A percentile compares a stretch with the other conserved stretches of the same genome.
Evolutionary conservation across 106 monocot genomes (phyloP).

Genomic region (Dioscorea dumetorum): DNA sequence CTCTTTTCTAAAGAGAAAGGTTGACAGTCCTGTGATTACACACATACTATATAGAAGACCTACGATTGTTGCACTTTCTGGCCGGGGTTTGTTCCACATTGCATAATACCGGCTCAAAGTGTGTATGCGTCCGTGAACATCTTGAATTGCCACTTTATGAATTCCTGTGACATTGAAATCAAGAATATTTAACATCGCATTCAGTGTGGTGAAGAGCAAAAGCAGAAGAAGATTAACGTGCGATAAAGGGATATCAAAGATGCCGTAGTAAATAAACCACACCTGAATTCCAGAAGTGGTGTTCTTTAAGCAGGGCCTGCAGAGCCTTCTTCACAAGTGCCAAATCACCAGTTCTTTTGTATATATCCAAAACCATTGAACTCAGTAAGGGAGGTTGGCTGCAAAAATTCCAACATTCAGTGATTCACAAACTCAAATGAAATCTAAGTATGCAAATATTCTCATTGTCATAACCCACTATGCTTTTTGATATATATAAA

Average conservation of each 20-base stretch:
- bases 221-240: too few relatives aligned
- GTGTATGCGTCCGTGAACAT: conserved; percentile 50
- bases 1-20: too few relatives aligned
- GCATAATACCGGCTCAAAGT: conserved; percentile 73
- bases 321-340: conserved; percentile 48
- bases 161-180: conserved; percentile 32
- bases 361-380: conserved; percentile 84
- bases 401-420: conserved; percentile 15
- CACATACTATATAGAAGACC: conserved; percentile 1
- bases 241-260: too few relatives aligned
- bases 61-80: conserved; percentile 92
- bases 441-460: neutral
- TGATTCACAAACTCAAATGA: conserved; percentile 7
- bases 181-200: too few relatives aligned
- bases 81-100: conserved; percentile 92
- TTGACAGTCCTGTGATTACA: too few relatives aligned
- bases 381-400: conserved; percentile 92
- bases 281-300: conserved; percentile 91
- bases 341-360: conserved; percentile 60
- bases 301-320: conserved; percentile 73
- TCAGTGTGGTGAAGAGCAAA: too few relatives aligned
- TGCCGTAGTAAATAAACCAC: neutral
- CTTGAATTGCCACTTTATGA: conserved; percentile 64
- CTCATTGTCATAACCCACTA: too few relatives aligned
- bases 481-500: too few relatives aligned